These are phyloP conservation scores for Achlya hypogyna DNA, from an alignment of 352 stramenopile species.

Conservation along the genomic window DNA sequence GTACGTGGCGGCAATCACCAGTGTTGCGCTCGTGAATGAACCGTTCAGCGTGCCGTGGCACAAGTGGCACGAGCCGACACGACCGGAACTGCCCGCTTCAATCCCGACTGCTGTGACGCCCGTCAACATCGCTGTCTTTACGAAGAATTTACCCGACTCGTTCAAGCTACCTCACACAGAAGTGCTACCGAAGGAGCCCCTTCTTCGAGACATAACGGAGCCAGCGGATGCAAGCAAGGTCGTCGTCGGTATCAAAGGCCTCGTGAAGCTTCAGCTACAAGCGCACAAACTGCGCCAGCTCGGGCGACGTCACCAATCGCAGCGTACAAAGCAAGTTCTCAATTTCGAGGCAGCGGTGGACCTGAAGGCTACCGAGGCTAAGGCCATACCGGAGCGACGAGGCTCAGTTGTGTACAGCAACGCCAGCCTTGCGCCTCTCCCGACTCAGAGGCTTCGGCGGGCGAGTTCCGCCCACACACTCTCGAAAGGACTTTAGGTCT, in stretches of 20 bases:
- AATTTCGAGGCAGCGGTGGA: not conserved
- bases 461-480: too few relatives aligned
- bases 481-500: too few relatives aligned
- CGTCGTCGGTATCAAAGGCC: conserved; percentile 15
- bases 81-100: conserved; percentile 37
- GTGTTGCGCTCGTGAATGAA: conserved; percentile 46
- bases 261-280: conserved; percentile 6
- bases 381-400: too few relatives aligned
- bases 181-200: conserved; percentile 39
- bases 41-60: conserved; percentile 26
- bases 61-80: conserved; percentile 45
- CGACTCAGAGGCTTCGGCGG: too few relatives aligned
- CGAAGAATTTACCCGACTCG: conserved; percentile 28
- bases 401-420: too few relatives aligned
- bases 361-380: not conserved
- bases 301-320: not conserved
- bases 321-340: not conserved
- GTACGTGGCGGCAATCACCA: conserved; percentile 49
- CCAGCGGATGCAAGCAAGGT: not conserved
- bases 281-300: not conserved
- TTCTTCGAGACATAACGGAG: conserved; percentile 36
- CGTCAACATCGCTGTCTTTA: conserved; percentile 17
- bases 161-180: conserved; percentile 50
- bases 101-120: not conserved
- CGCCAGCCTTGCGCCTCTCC: too few relatives aligned